Conservation (phyloP, 495 filamentous ascomycete genomes). For the Immersiella caudata region DNA sequence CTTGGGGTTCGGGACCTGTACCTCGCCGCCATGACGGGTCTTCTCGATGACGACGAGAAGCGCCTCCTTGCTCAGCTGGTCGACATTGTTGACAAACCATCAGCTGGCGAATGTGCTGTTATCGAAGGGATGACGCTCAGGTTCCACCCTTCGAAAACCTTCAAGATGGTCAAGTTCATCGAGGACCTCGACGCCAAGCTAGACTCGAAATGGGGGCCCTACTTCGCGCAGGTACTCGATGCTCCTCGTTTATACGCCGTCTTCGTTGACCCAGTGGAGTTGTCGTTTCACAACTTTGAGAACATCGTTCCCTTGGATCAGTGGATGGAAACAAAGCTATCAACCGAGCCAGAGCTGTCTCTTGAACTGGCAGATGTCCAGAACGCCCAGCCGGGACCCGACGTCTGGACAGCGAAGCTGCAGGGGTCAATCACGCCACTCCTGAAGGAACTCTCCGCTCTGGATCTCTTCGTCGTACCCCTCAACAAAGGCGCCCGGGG, state of each 20-base stretch:
- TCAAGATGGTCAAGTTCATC: constrained; percentile 16
- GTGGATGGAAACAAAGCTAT: not conserved
- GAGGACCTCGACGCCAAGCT: constrained; percentile 1
- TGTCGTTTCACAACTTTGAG: constrained; percentile 18
- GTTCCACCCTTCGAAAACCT: not conserved
- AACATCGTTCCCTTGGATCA: constrained; percentile 9
- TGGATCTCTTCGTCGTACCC: constrained; percentile 5
- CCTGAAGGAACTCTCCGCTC: not conserved
- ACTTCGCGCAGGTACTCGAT: constrained; percentile 12
- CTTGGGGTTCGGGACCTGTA: constrained; percentile 14
- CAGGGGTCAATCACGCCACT: not conserved
- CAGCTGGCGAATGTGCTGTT: not conserved
- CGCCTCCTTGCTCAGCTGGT: not conserved
- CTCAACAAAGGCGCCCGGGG: constrained; percentile 9
- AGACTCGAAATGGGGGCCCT: not conserved
- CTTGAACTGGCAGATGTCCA: not conserved
- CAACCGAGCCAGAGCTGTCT: not conserved
- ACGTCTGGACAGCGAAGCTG: not conserved
- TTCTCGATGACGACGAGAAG: not conserved
- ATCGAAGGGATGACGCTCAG: constrained; percentile 7
- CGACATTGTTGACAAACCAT: constrained; percentile 1
- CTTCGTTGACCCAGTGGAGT: constrained; percentile 12
- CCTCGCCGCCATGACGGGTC: not conserved
- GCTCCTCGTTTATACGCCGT: not conserved
- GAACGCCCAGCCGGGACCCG: not conserved